Base-by-base conservation (phyloP, 2,329 filamentous ascomycete genomes). In the Uncinocarpus reesii region DNA sequence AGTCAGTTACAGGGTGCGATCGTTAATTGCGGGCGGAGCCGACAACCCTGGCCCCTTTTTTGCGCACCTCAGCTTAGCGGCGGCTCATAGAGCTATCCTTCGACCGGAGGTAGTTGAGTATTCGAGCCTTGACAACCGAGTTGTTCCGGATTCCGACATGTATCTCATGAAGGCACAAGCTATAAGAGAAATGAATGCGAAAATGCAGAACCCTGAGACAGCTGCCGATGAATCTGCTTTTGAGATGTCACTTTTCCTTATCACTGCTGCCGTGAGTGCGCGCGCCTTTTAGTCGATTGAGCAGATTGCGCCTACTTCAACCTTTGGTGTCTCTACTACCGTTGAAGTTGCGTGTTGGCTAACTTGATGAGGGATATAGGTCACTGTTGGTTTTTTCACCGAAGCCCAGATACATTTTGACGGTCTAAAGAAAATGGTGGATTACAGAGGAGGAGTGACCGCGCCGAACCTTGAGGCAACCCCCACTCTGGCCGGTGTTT, bases 361-460 rank as follows among this genome's bases (percentile, higher is more conserved):
- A 21, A 35, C 13, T 42, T 32, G 2, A 20, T 11, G 26, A 8
- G 16, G 3, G 10, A 15, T 26, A 13, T n/a, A 66, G 64, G 51
- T 66, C 42, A 64, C 67, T 16, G 57, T 65, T 40, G 66, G 64
- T 7, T 55, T 63, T 29, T 67, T 67, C 44, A 58, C 60, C 32
- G 65, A 68, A 55, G 62, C 62, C 13, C 58, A 57, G 32, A 61
- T 69, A 18, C 67, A 71, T 52, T 55, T 69, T 7, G 55, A 57
- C 26, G 65, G 65, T 2, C 56, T 70, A 8, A 61, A 60, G 47
- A 58, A 56, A 8, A 65, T 68, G 61, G 62, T 68, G 10, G 61
- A 64, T 3, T 51, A 64, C n/a, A 60, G 65, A 4, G 64, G 65
- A 24, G 63, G 62, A 2, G 60, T 65, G 37, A 50, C 50, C 23